A percentile compares a stretch with the other conserved stretches of the same genome.
Conservation (phyloP, 257 asterid genomes). For the Plectranthus barbatus region DNA sequence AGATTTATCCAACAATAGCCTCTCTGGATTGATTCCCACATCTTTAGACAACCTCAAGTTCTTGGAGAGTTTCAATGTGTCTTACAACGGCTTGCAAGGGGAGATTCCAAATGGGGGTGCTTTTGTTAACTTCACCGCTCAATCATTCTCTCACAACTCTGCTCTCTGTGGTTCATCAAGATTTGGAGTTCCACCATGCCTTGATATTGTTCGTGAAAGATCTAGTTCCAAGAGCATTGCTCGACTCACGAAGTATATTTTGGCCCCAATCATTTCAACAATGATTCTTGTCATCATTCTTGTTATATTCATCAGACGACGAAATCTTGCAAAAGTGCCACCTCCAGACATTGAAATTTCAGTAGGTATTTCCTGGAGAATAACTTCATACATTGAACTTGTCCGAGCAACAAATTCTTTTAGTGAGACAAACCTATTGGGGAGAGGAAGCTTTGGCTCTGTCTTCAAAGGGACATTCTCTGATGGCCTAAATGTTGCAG, state of each 20-base stretch:
- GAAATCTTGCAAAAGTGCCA: background rate
- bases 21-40: background rate
- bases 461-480: background rate
- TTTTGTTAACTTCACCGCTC: slow-evolving; percentile 18
- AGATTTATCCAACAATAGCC: background rate
- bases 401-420: background rate
- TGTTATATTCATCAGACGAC: background rate
- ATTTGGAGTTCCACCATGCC: slow-evolving; percentile 17
- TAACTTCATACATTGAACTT: background rate
- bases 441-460: slow-evolving; percentile 4
- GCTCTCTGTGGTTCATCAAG: slow-evolving; percentile 22
- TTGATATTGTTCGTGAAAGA: background rate
- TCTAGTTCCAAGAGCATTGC: background rate
- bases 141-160: slow-evolving; percentile 20
- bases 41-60: background rate
- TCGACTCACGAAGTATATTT: background rate
- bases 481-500: background rate
- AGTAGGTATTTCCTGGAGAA: background rate
- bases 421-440: background rate
- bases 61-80: slow-evolving; percentile 8
- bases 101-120: slow-evolving; percentile 20
- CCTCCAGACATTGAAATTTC: background rate
- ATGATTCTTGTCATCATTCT: background rate
- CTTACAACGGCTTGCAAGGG: slow-evolving; percentile 23
- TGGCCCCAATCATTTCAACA: background rate